Evolutionary conservation across 2,329 filamentous ascomycete genomes (phyloP).

Genomic region (Cryphonectria naterciae): DNA sequence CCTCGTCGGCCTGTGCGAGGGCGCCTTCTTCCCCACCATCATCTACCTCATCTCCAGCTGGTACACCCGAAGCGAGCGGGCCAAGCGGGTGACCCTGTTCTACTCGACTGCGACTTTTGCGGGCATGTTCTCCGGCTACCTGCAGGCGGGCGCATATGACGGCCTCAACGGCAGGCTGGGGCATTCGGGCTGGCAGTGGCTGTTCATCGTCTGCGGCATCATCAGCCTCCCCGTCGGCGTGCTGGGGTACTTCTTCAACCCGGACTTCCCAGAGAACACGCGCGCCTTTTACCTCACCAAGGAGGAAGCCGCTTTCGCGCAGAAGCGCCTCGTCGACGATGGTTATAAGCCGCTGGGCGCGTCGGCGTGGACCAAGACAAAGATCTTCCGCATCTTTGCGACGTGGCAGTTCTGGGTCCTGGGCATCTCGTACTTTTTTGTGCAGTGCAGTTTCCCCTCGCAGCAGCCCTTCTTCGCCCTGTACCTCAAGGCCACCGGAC

Average conservation of each 20-base stretch:
- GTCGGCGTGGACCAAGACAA: conserved; percentile 20
- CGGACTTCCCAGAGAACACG: conserved; percentile 27
- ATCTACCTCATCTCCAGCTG: conserved; percentile 29
- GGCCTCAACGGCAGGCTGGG: conserved; percentile 51
- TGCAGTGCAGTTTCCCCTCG: conserved; percentile 25
- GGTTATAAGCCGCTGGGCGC: conserved; percentile 22
- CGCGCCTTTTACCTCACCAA: conserved; percentile 23
- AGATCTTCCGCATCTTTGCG: conserved; percentile 17
- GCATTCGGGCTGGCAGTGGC: conserved; percentile 51
- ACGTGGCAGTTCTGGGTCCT: conserved; percentile 28
- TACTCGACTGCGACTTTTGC: conserved; percentile 39
- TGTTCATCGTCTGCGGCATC: conserved; percentile 51
- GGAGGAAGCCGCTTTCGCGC: conserved; percentile 22
- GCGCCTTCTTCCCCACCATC: conserved; percentile 29
- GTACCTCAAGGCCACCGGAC: conserved; percentile 18
- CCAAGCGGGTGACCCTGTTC: conserved; percentile 27
- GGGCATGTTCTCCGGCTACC: conserved; percentile 53
- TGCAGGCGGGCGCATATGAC: conserved; percentile 54
- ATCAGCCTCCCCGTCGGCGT: conserved; percentile 32
- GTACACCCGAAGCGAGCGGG: conserved; percentile 26
- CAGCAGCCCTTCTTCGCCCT: conserved; percentile 26
- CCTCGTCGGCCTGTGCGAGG: conserved; percentile 26
- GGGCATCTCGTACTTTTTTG: conserved; percentile 30
- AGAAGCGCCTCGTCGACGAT: conserved; percentile 22
- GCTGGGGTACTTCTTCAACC: conserved; percentile 29